phyloP scores from a whole-genome alignment of 2,329 filamentous ascomycete genomes.

The Parastagonospora nodorum region DNA sequence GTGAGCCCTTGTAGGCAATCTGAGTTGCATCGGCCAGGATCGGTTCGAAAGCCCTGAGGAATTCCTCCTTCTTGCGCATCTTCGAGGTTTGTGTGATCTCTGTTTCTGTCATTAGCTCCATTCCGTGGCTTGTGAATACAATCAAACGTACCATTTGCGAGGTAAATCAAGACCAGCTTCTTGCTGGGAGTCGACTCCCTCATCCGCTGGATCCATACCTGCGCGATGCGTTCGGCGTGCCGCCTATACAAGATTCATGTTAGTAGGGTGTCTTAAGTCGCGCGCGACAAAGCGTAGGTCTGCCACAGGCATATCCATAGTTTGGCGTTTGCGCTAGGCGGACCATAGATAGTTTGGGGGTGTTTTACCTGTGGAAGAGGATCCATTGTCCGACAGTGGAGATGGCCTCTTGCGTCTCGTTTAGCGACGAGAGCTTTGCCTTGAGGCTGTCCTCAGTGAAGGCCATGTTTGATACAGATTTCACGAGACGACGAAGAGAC shows the following conservation, averaged over 20 bases:
- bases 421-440: constrained; percentile 91
- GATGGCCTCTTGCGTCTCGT: constrained; percentile 97
- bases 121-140: not conserved
- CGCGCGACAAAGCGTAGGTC: not conserved
- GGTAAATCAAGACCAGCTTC: constrained; percentile 87
- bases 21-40: constrained; percentile 89
- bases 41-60: constrained; percentile 87
- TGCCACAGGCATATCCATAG: not conserved
- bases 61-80: constrained; percentile 89
- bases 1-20: constrained; percentile 85
- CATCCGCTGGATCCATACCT: constrained; percentile 87
- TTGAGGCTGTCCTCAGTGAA: constrained; percentile 95
- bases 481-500: constrained; percentile 27
- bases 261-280: constrained; percentile 15
- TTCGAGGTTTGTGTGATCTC: constrained; percentile 97
- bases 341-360: constrained; percentile 3
- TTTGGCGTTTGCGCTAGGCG: constrained; percentile 2
- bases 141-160: constrained; percentile 78
- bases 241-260: constrained; percentile 62
- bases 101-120: constrained; percentile 42
- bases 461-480: constrained; percentile 65
- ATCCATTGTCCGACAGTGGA: constrained; percentile 98
- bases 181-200: constrained; percentile 87
- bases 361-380: constrained; percentile 88
- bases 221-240: constrained; percentile 88